Conservation (phyloP, 225 moss, liverwort and hornwort genomes). For the Physcomitrium patens region DNA sequence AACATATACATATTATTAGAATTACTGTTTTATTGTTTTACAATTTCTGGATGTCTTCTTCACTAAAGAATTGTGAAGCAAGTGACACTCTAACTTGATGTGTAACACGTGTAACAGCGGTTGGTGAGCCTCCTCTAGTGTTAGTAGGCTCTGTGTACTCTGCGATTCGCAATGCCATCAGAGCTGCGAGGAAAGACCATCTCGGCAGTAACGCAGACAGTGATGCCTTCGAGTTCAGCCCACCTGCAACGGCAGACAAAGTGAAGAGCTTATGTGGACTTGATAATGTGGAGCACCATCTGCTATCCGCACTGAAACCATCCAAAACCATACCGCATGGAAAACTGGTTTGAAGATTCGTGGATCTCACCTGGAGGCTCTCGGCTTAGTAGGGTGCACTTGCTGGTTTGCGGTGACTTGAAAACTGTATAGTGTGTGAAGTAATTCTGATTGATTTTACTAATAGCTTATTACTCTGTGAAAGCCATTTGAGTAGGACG, state of each 20-base stretch:
- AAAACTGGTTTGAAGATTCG: constrained; percentile 1
- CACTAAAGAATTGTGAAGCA: neutral
- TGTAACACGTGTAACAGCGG: constrained; percentile 43
- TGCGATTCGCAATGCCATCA: constrained; percentile 56
- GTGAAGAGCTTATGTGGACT: constrained; percentile 68
- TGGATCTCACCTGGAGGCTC: neutral
- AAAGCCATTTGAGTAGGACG: neutral
- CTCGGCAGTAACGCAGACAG: neutral
- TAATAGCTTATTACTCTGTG: neutral
- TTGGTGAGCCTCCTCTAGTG: constrained; percentile 68
- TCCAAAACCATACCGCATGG: neutral
- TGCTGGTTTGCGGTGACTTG: neutral
- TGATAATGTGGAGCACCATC: constrained; percentile 65
- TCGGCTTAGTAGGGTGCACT: too few species aligned
- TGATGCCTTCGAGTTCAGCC: constrained; percentile 41
- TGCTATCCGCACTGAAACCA: constrained; percentile 28
- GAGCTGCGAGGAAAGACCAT: constrained; percentile 55
- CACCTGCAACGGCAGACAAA: constrained; percentile 56
- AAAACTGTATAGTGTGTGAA: neutral
- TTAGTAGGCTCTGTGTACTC: constrained; percentile 57
- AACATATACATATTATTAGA: too few species aligned
- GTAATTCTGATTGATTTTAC: neutral
- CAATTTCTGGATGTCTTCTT: neutral
- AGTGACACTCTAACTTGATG: neutral
- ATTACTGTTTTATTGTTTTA: neutral